Conservation (phyloP, 2,329 filamentous ascomycete genomes). For the Aspergillus piperis region DNA sequence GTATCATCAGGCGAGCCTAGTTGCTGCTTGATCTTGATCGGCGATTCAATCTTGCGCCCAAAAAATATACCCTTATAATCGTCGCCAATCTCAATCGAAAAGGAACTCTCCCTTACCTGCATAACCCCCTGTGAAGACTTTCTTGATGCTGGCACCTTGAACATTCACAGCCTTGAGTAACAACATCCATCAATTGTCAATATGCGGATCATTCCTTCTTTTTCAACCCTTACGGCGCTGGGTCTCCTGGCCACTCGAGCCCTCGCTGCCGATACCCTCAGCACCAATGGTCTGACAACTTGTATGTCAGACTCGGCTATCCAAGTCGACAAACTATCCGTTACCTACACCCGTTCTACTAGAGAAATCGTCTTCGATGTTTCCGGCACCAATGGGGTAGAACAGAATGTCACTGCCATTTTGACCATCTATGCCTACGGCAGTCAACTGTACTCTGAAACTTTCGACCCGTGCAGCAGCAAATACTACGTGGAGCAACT, state of each 20-base stretch:
- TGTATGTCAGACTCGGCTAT: slow-evolving; percentile 64
- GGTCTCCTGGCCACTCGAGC: slow-evolving; percentile 42
- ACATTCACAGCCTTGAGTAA: not conserved
- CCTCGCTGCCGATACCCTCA: slow-evolving; percentile 69
- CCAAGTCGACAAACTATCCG: slow-evolving; percentile 70
- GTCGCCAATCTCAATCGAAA: not conserved
- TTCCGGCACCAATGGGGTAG: slow-evolving; percentile 69
- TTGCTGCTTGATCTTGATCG: slow-evolving; percentile 5
- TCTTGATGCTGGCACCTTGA: slow-evolving; percentile 3
- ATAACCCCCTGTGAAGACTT: not conserved
- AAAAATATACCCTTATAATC: slow-evolving; percentile 14
- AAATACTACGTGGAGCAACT: slow-evolving; percentile 69
- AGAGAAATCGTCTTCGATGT: slow-evolving; percentile 79
- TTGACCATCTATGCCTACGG: slow-evolving; percentile 84
- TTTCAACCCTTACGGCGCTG: slow-evolving; percentile 29
- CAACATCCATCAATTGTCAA: not conserved
- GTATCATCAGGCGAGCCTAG: slow-evolving; percentile 13
- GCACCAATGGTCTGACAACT: slow-evolving; percentile 76
- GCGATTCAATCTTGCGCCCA: not conserved
- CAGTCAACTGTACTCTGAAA: slow-evolving; percentile 72
- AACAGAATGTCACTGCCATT: slow-evolving; percentile 77
- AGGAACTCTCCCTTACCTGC: not conserved
- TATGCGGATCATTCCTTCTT: slow-evolving; percentile 30
- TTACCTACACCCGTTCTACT: slow-evolving; percentile 75
- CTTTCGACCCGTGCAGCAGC: slow-evolving; percentile 78